These are phyloP conservation scores for Eimeria praecox DNA, from an alignment of 169 alveolate species.

Conservation along the genomic window DNA sequence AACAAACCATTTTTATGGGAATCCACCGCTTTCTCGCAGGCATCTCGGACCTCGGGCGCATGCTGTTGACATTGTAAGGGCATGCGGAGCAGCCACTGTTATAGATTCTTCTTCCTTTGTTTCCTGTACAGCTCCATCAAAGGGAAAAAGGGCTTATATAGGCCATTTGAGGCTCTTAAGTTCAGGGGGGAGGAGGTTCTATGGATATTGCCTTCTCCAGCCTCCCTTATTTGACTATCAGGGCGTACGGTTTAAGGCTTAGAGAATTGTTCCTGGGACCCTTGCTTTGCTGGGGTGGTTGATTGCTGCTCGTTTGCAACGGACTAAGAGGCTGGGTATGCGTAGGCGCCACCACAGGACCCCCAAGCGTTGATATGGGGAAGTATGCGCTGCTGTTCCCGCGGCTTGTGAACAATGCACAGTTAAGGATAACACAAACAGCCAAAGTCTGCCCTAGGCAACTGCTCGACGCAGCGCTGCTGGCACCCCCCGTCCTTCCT, in stretches of 20 bases:
- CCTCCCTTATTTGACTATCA: neutral
- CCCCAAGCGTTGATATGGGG: conserved; percentile 49
- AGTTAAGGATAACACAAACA: conserved; percentile 52
- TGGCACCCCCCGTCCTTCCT: conserved; percentile 36
- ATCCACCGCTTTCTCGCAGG: neutral
- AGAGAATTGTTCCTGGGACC: neutral
- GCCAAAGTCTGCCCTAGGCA: conserved; percentile 43
- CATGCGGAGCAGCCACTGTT: neutral
- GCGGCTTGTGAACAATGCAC: conserved; percentile 55
- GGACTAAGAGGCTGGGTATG: neutral
- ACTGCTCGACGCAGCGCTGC: conserved; percentile 62
- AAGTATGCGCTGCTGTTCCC: conserved; percentile 13
- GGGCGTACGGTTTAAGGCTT: neutral
- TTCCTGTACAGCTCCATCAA: neutral
- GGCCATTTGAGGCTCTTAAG: neutral
- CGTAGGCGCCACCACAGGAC: neutral
- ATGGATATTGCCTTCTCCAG: neutral
- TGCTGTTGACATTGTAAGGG: neutral
- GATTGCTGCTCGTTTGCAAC: neutral
- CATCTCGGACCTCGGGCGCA: neutral
- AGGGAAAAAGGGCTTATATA: neutral
- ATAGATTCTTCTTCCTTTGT: neutral
- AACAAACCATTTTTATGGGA: neutral
- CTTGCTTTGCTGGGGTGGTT: neutral
- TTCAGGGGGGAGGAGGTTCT: neutral